phyloP scores from a whole-genome alignment of 257 asterid genomes.

The Solanum microdontum region DNA sequence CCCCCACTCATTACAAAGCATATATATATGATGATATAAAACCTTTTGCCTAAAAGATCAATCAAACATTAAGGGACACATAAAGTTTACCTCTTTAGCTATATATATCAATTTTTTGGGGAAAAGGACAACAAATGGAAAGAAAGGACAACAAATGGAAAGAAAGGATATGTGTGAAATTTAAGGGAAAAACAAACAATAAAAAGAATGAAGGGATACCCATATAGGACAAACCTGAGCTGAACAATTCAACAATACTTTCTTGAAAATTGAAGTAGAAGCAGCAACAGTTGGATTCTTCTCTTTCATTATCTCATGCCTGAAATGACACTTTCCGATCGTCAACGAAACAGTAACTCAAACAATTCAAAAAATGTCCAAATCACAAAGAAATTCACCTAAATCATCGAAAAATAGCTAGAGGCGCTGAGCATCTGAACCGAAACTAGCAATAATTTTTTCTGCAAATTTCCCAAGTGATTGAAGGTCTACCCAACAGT shows the following conservation, averaged over 20 bases:
- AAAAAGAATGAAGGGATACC: not conserved
- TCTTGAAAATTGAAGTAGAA: conserved; percentile 46
- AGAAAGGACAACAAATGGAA: not conserved
- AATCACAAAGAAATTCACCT: not conserved
- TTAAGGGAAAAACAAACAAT: not conserved
- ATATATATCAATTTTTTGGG: not conserved
- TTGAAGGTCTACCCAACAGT: not conserved
- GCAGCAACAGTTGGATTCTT: conserved; percentile 44
- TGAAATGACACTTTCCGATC: not conserved
- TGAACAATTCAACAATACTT: conserved; percentile 57
- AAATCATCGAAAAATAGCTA: not conserved
- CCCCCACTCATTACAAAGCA: not conserved
- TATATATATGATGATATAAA: not conserved
- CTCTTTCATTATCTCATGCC: conserved; percentile 59
- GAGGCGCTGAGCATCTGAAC: not conserved
- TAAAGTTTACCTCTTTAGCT: not conserved
- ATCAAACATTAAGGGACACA: not conserved
- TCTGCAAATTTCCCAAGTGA: not conserved
- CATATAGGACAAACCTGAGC: conserved; percentile 51
- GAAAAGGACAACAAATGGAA: not conserved
- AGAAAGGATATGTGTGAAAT: not conserved
- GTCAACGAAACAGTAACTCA: not conserved
- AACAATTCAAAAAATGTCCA: not conserved
- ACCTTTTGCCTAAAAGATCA: not conserved
- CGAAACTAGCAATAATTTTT: not conserved